Conservation (phyloP, 2,329 filamentous ascomycete genomes). For the Rasamsonia emersonii region DNA sequence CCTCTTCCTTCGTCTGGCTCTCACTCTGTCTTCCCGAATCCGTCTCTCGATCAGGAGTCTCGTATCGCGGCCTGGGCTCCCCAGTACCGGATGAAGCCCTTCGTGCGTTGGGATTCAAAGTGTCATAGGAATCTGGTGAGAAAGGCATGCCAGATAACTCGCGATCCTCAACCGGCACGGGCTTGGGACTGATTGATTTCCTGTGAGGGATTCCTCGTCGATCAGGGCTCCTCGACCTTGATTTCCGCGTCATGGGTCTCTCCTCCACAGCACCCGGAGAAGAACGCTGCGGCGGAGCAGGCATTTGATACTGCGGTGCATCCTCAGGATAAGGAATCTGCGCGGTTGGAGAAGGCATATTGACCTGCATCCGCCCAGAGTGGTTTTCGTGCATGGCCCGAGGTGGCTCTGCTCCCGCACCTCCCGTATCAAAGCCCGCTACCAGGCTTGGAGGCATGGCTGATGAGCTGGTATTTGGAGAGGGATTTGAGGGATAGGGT, state of each 20-base stretch:
- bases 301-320: constrained; percentile 7
- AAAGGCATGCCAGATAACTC: constrained; percentile 40
- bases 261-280: constrained; percentile 21
- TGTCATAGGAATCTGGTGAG: constrained; percentile 53
- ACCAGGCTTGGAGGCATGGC: constrained; percentile 33
- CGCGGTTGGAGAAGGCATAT: constrained; percentile 18
- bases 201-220: constrained; percentile 38
- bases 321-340: constrained; percentile 16
- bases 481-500: constrained; percentile 16
- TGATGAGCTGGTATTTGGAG: constrained; percentile 17
- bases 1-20: constrained; percentile 28
- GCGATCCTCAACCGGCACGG: constrained; percentile 33
- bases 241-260: constrained; percentile 14
- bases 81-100: constrained; percentile 21
- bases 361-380: constrained; percentile 17
- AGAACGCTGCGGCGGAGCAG: constrained; percentile 20
- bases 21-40: constrained; percentile 30
- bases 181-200: constrained; percentile 53
- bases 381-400: constrained; percentile 20
- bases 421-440: constrained; percentile 31
- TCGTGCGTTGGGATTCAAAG: constrained; percentile 44
- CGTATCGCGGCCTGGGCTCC: constrained; percentile 27
- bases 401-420: constrained; percentile 21
- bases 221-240: constrained; percentile 25
- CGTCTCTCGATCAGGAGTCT: constrained; percentile 30